Evolutionary conservation across 1,139 yeast species (phyloP).

Genomic region (Candida sanyaensis): DNA sequence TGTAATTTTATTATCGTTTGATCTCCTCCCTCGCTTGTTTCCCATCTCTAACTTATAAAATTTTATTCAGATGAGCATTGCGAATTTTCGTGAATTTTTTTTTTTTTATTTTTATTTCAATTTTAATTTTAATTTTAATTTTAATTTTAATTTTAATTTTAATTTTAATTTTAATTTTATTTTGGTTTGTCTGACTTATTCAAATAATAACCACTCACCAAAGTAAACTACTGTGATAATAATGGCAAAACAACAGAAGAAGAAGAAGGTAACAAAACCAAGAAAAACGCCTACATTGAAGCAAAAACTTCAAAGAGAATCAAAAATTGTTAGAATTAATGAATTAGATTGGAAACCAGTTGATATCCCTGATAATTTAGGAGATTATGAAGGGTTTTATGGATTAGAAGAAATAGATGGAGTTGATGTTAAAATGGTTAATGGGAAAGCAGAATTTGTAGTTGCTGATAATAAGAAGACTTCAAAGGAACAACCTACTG

Average conservation of each 20-base stretch:
- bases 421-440: conserved; percentile 70
- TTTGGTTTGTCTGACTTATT: no score
- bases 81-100: conserved; percentile 4
- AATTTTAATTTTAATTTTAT: no score
- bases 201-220: no score
- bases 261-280: conserved; percentile 14
- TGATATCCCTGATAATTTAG: conserved; percentile 79
- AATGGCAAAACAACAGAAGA: conserved; percentile 10
- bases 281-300: conserved; percentile 30
- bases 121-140: no score
- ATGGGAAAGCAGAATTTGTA: conserved; percentile 66
- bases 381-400: conserved; percentile 85
- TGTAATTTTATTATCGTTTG: no score
- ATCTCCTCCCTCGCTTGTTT: no score
- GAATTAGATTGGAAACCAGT: conserved; percentile 77
- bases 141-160: no score
- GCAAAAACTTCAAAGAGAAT: conserved; percentile 32
- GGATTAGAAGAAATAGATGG: conserved; percentile 96
- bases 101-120: background rate
- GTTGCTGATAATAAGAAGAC: conserved; percentile 29
- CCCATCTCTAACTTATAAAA: background rate
- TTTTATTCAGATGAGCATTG: conserved; percentile 7
- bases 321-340: conserved; percentile 50
- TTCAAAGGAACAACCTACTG: conserved; percentile 16
- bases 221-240: background rate